Percentiles rank a stretch among this genome's conserved stretches.
Evolutionary conservation across 495 filamentous ascomycete species (phyloP).

Genomic region (Talaromyces trachyspermus): DNA sequence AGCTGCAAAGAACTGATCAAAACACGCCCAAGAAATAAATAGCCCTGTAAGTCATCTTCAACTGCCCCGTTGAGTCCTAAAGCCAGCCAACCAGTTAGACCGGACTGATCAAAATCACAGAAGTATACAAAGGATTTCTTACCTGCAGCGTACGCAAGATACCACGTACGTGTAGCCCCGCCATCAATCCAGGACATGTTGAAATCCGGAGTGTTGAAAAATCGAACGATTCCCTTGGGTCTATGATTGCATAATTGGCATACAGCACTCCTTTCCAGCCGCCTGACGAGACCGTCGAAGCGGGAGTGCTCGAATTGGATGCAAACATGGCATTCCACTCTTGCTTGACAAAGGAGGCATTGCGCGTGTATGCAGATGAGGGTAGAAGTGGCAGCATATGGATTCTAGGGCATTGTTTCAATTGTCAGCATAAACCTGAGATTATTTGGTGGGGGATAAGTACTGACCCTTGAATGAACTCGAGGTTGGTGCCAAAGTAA

Average conservation of each 20-base stretch:
- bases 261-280: conserved; percentile 86
- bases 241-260: conserved; percentile 71
- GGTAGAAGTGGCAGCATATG: conserved; percentile 93
- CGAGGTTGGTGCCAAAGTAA: conserved; percentile 75
- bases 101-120: neutral
- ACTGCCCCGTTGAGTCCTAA: conserved; percentile 1
- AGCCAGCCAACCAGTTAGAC: neutral
- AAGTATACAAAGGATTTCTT: conserved; percentile 13
- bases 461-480: conserved; percentile 72
- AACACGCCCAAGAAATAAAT: too few relatives aligned
- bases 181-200: conserved; percentile 72
- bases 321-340: conserved; percentile 82
- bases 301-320: conserved; percentile 37
- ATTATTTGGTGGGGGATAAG: neutral
- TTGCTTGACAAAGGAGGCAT: conserved; percentile 61
- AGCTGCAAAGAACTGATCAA: too few relatives aligned
- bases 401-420: conserved; percentile 44
- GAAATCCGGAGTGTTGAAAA: conserved; percentile 68
- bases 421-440: neutral
- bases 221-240: conserved; percentile 60
- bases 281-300: conserved; percentile 46
- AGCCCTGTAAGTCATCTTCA: too few relatives aligned
- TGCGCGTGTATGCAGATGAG: conserved; percentile 58
- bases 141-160: conserved; percentile 72
- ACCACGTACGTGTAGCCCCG: conserved; percentile 83